Evolutionary conservation across 2,329 filamentous ascomycete genomes (phyloP).

Genomic region (Botrytis porri): DNA sequence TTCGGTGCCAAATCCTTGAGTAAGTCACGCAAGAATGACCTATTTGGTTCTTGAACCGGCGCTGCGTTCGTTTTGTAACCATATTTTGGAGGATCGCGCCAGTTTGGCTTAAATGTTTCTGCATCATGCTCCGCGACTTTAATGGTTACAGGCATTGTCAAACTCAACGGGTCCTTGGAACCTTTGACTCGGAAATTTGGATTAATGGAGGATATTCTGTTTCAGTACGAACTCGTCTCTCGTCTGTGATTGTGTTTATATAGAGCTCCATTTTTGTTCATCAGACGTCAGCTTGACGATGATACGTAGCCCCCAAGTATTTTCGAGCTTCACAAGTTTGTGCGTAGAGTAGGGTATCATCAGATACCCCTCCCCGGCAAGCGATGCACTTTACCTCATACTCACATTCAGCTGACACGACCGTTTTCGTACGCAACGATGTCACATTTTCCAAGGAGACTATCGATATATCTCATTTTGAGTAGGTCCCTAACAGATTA

Average conservation of each 20-base stretch:
- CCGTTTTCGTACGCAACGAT: not conserved
- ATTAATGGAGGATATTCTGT: not conserved
- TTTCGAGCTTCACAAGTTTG: not conserved
- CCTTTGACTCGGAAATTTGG: not conserved
- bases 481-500: not conserved
- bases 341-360: not conserved
- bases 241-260: not conserved
- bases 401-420: not conserved
- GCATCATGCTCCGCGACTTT: not conserved
- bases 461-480: not conserved
- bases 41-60: not conserved
- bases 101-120: not conserved
- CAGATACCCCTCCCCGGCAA: not conserved
- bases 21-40: not conserved
- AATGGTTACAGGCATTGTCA: not conserved
- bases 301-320: not conserved
- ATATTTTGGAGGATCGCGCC: not conserved
- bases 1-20: not conserved
- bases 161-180: not conserved
- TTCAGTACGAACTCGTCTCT: not conserved
- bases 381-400: not conserved
- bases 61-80: not conserved
- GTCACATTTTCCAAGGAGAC: not conserved
- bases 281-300: not conserved
- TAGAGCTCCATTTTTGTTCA: not conserved